Base-by-base conservation (phyloP, 352 stramenopile species). In the Phytophthora pisi region DNA sequence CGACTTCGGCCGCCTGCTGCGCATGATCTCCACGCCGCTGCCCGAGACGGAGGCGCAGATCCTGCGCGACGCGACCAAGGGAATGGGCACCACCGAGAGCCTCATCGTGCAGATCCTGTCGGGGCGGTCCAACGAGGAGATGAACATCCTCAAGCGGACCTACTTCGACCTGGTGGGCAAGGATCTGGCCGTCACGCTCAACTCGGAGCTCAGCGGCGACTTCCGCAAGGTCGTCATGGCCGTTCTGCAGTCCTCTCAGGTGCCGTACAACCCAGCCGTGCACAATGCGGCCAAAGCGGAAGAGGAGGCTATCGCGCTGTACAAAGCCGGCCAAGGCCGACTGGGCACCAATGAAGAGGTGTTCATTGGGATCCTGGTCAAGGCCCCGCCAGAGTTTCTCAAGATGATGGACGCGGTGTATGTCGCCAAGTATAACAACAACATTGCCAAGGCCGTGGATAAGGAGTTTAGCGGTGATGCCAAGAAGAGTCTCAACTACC, bases 401-500 rank as follows among this genome's bases (percentile, higher is more conserved):
- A 77, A 75, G 51, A 84, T 90, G 70, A 74, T 95, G 53, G 77
- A 95, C 68, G 70, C 75, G 0, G 86, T 84, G 43, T 95, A 95
- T 61, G 73, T 86, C 36, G 70, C 73, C 68, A 91, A 93, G 79
- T 89, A 93, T 74, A 88, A 79, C 68, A 89, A 93, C 68, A 88
- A 88, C 57, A 88, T 95, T 51, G 75, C 72, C 24, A 89, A 90
- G 56, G 86, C 86, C 3, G 71, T 95, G 7, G 80, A 95, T 36
- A 93, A 89, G 63, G 86, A 95, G 68, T 95, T 95, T 51, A 91
- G 84, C 34, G 86, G 86, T 5, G 81, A 92, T 52, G 86, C 86
- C 38, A 90, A 91, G 74, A 82, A 79, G 36, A 82, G 70, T 65
- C 82, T 95, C 31, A 80, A 80, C 51, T 90, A 88, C 51, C 62